Percentiles rank a stretch among this genome's conserved stretches.
Evolutionary conservation across 2,329 filamentous ascomycete genomes (phyloP).

Genomic region (Grosmannia penicillata): DNA sequence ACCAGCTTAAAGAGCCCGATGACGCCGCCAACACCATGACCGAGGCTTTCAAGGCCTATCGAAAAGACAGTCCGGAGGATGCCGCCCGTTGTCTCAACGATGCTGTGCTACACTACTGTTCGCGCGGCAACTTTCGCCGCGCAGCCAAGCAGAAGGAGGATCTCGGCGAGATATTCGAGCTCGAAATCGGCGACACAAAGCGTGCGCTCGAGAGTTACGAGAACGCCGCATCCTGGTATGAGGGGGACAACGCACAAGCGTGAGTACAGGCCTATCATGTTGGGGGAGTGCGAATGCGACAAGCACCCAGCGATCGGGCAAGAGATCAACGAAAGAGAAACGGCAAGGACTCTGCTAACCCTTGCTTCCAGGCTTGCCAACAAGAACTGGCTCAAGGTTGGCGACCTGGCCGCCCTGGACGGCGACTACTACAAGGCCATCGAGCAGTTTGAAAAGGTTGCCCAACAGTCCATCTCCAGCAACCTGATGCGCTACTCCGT

Average conservation of each 20-base stretch:
- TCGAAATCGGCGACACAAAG: conserved; percentile 63
- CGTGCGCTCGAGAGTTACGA: conserved; percentile 73
- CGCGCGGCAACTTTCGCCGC: conserved; percentile 79
- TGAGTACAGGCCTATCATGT: too few relatives aligned
- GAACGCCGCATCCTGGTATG: conserved; percentile 76
- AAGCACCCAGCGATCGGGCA: too few relatives aligned
- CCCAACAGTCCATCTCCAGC: conserved; percentile 64
- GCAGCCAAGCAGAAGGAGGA: conserved; percentile 86
- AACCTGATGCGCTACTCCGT: conserved; percentile 89
- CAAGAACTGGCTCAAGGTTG: conserved; percentile 86
- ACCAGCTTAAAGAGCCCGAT: conserved; percentile 77
- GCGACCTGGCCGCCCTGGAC: conserved; percentile 70
- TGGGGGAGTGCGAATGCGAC: too few relatives aligned
- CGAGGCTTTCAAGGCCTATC: conserved; percentile 92
- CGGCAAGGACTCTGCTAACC: conserved; percentile 1
- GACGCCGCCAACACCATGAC: conserved; percentile 79
- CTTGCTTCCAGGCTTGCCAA: conserved; percentile 61
- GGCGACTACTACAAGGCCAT: conserved; percentile 76
- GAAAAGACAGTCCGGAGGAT: conserved; percentile 69
- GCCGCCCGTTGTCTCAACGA: conserved; percentile 67
- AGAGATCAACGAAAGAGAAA: conserved; percentile 6
- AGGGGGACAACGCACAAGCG: conserved; percentile 72
- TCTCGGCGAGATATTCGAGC: conserved; percentile 73
- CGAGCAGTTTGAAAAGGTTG: conserved; percentile 71
- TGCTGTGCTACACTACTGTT: conserved; percentile 74